Percentiles rank a stretch among this genome's conserved stretches.
phyloP scores from a whole-genome alignment of 202 grass and related monocot genomes.

The Setaria italica region DNA sequence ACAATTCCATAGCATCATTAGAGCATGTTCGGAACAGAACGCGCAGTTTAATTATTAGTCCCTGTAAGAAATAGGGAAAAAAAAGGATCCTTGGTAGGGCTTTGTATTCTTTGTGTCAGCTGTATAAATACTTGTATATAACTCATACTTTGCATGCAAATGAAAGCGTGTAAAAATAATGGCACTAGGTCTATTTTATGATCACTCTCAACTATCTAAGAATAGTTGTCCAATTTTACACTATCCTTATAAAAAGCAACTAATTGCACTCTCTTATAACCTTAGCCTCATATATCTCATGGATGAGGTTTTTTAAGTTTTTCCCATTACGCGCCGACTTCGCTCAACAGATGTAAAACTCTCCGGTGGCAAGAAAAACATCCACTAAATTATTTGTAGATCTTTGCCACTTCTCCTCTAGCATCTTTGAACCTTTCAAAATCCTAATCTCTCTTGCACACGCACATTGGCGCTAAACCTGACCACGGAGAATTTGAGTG shows the following conservation, averaged over 20 bases:
- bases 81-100: too few species aligned
- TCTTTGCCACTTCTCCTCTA: too few species aligned
- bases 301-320: background rate
- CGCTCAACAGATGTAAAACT: background rate
- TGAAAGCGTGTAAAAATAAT: background rate
- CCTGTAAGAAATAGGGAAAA: background rate
- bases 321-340: background rate
- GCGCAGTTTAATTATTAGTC: background rate
- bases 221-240: background rate
- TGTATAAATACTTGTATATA: constrained; percentile 7
- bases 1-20: background rate
- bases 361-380: background rate
- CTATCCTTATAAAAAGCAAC: background rate
- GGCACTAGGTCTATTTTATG: background rate
- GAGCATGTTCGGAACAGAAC: background rate
- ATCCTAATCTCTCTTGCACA: background rate
- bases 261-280: background rate
- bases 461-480: too few species aligned
- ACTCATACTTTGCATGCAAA: background rate
- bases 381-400: too few species aligned
- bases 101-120: background rate
- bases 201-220: background rate
- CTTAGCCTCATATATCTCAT: background rate
- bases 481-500: too few species aligned
- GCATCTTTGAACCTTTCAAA: too few species aligned